Base-by-base conservation (phyloP, 2,329 filamentous ascomycete genomes). In the Leptosphaerulina australis region DNA sequence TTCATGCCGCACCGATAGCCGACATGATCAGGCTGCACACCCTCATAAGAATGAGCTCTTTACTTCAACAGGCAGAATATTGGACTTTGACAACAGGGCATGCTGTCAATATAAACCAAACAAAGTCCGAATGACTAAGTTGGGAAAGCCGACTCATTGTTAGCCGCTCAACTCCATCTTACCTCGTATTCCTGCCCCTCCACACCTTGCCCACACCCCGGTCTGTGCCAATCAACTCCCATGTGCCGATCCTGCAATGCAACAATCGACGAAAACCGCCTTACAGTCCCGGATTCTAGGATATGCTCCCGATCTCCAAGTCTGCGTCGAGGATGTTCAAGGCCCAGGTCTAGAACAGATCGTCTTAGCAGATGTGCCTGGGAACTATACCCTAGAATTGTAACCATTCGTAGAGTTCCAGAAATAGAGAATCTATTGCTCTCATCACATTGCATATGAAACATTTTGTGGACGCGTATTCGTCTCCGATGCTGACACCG, bases 181-280 rank as follows among this genome's bases (percentile, higher is more conserved):
- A 39, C 29, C 35, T 40, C 35, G 40, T 39, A n/a, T 50, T 25
- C 2, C 20, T 46, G 7, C 37, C 48, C 48, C 37, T 51, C 40
- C 35, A 36, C 36, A 51, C 36, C 41, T 37, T 26, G 4, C 21
- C n/a, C 12, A 8, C 14, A 30, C 31, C 48, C 41, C 9, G 25
- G 36, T 15, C 36, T 36, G 12, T 22, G n/a, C 26, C 41, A 43
- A 41, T 38, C 8, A 43, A 14, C 10, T 9, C 25, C 41, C 43
- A 30, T 43, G 41, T 33, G 41, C 36, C 37, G 36, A 46, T 51
- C 41, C 30, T 51, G 47, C 36, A 4, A 36, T 45, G 41, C 20
- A 30, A 46, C 48, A 18, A 10, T 34, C n/a, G 21, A 43, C 31
- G 41, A 33, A 21, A 11, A 28, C 30, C 30, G 30, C 30, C 17